Conservation (phyloP, 1,284 basidiomycete species). For the Flammula alnicola region DNA sequence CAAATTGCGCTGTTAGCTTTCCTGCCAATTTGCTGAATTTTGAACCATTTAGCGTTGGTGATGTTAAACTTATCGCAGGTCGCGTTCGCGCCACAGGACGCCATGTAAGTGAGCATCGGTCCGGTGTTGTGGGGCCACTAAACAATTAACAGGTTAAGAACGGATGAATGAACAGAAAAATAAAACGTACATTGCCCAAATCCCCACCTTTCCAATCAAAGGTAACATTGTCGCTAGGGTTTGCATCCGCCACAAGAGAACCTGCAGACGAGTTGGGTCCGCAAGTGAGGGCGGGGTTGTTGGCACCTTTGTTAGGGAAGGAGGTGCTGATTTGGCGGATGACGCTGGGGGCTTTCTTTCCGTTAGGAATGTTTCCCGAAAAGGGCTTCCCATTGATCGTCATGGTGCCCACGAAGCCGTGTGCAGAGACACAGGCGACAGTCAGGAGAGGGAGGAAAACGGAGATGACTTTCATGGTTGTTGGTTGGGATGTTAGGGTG, state of each 20-base stretch:
- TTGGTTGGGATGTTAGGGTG: neutral
- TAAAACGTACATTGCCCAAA: conserved; percentile 45
- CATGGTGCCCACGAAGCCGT: conserved; percentile 61
- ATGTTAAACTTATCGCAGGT: conserved; percentile 65
- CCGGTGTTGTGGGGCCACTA: conserved; percentile 77
- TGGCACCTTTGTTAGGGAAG: conserved; percentile 65
- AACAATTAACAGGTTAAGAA: conserved; percentile 2
- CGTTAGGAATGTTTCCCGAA: conserved; percentile 53
- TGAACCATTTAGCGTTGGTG: conserved; percentile 70
- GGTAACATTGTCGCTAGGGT: conserved; percentile 62
- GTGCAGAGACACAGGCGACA: conserved; percentile 50
- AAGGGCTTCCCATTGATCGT: conserved; percentile 59
- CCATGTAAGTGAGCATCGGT: conserved; percentile 75
- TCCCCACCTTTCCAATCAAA: conserved; percentile 65
- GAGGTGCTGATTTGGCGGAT: conserved; percentile 63
- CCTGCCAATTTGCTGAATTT: conserved; percentile 48
- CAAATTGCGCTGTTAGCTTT: conserved; percentile 32
- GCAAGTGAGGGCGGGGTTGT: conserved; percentile 63
- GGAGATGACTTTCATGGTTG: conserved; percentile 23
- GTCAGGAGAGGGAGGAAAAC: conserved; percentile 35
- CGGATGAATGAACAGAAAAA: neutral
- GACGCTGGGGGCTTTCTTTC: conserved; percentile 44
- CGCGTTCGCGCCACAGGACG: conserved; percentile 57
- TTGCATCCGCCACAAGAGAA: conserved; percentile 56
- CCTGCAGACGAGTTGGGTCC: conserved; percentile 60